Base-by-base conservation (phyloP, 345 rosid genomes). In the Melaleuca quinquenervia region DNA sequence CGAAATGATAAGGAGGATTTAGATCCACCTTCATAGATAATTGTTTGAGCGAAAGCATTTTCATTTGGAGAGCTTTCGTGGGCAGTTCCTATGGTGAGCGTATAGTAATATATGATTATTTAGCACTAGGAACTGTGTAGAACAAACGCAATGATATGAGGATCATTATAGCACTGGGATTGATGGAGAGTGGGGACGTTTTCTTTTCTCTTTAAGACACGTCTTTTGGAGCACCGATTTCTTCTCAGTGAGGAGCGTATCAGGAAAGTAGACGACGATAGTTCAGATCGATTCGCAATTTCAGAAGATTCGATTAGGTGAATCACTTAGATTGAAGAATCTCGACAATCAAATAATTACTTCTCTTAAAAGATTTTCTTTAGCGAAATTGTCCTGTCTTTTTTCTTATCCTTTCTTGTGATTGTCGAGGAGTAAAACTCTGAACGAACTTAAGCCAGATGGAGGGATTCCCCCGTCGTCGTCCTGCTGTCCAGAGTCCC, bases 181-280 rank as follows among this genome's bases (percentile, higher is more conserved):
- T 24, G 41, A 56, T 24, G 12, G 10, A 26, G 62, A 24, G 0
- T 24, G 3, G 5, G 0, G 26, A 56, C 7, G 3, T 56, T 56
- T 56, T 24, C 24, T 1, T 0, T 9, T 56, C n/a, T 56, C 5
- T 56, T 11, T n/a, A 56, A 10, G 0, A 56, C 27, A 22, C 27
- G 10, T 22, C 10, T 0, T 24, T 55, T 6, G 27, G 27, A 55
- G 62, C 0, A 24, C 22, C 27, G 0, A n/a, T 55, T 22, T 24
- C 5, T 24, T 11, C 11, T 8, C 10, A 10, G 27, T 24, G 29
- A 56, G 29, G 62, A 56, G 24, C 62, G 27, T 10, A 56, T 24
- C 62, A 56, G 1, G 62, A 56, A 56, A 56, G 29, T 13, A n/a
- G 14, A 56, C 6, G 5, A 56, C 26, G 24, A 20, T 1, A 7